These are phyloP conservation scores for Dendrostoma leiphaemia DNA, from an alignment of 2,329 filamentous ascomycete genomes.

Conservation along the genomic window DNA sequence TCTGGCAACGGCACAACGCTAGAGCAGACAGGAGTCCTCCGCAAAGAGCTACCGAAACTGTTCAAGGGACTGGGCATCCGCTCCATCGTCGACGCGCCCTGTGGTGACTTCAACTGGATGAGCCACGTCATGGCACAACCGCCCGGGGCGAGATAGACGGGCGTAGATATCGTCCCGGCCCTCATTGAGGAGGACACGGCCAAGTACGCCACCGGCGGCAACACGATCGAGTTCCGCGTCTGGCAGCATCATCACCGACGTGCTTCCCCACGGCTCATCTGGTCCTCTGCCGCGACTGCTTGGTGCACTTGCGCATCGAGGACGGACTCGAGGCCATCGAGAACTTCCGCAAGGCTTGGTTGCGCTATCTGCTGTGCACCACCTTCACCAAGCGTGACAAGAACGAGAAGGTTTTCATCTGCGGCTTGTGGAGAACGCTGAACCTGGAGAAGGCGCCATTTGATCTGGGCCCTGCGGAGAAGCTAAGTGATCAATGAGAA, in stretches of 20 bases:
- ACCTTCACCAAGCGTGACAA: not conserved
- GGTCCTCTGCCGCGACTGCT: not conserved
- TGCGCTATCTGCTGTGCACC: not conserved
- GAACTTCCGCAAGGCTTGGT: not conserved
- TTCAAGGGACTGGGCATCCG: not conserved
- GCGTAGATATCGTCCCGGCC: not conserved
- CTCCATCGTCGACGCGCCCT: not conserved
- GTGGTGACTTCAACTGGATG: not conserved
- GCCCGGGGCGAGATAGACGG: not conserved
- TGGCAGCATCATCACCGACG: not conserved
- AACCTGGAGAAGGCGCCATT: not conserved
- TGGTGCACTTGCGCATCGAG: not conserved
- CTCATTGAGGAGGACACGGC: not conserved
- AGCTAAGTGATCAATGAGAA: not conserved
- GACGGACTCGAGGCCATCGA: not conserved
- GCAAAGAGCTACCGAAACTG: not conserved
- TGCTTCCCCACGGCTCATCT: not conserved
- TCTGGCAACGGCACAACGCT: not conserved
- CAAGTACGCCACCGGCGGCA: not conserved
- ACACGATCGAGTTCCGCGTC: not conserved
- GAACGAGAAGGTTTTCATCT: not conserved
- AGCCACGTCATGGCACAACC: not conserved
- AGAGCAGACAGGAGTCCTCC: not conserved
- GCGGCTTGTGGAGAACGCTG: not conserved
- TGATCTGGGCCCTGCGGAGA: not conserved